Base-by-base conservation (phyloP, 208 protist species). In the Acanthamoeba triangularis region DNA sequence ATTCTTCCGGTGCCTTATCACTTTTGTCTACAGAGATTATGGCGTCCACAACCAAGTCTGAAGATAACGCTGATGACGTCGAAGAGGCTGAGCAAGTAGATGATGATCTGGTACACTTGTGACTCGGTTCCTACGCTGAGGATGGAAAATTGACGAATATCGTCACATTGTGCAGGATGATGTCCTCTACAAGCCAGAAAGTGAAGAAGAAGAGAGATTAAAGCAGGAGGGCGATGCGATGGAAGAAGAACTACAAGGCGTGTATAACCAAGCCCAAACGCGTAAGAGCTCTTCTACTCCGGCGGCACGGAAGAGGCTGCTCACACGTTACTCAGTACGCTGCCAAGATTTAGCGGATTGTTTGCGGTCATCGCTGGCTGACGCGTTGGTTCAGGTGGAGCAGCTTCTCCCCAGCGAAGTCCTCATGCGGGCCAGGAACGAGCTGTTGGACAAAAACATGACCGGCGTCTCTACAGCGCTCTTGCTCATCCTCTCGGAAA, bases 261-360 rank as follows among this genome's bases (percentile, higher is more conserved):
- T 88, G 80, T 11, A 88, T 18, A 23, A 56, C 4, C 33, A 25
- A 13, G 13, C 18, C 7, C 41, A 41, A 8, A 47, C 16, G 16
- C 16, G 33, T 1, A 88, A 63, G 80, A 13, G n/a, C 35, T 20
- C 25, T 16, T n/a, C 11, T 49, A 65, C 80, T 18, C 1, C 20
- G 10, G 28, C 4, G 41, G 80, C 25, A 3, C 41, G 80, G 6
- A 88, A 23, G 49, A n/a, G 7, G 47, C 1, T 88, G 80, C 80
- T 88, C 80, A 54, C 20, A 23, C 80, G 80, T 49, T 88, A 88
- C 52, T 88, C 80, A 2, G 80, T 85, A 85, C 76, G 33, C 25
- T 20, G 52, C 18, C 18, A 0, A 18, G 18, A 13, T 11, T 59
- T 59, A n/a, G 59, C 14, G 1, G 20, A 37, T 13, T 72, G n/a